These are phyloP conservation scores for Ustilago hordei DNA, from an alignment of 1,284 basidiomycete genomes.

Conservation along the genomic window DNA sequence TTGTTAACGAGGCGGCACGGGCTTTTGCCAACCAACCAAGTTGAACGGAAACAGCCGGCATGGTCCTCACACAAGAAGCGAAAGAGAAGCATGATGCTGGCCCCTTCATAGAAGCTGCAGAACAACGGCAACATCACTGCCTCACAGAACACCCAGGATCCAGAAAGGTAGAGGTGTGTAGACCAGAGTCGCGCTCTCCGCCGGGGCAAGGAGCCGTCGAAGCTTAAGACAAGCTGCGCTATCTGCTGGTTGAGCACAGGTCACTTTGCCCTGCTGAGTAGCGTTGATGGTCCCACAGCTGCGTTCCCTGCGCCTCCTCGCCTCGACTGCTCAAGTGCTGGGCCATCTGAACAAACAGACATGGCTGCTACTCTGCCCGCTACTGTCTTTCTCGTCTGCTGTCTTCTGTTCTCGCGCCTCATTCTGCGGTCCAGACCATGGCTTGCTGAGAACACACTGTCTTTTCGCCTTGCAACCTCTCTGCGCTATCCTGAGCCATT, in stretches of 20 bases:
- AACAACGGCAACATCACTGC: not conserved
- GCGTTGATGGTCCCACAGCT: not conserved
- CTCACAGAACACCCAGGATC: not conserved
- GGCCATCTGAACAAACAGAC: not conserved
- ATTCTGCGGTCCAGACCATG: not conserved
- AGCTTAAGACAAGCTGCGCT: not conserved
- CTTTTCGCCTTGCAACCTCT: not conserved
- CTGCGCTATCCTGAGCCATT: conserved; percentile 10
- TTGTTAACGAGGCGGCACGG: not conserved
- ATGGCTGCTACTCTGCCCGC: not conserved
- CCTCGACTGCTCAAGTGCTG: not conserved
- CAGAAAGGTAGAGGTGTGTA: not conserved
- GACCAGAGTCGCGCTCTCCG: not conserved
- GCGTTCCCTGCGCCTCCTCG: not conserved
- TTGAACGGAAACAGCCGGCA: not conserved
- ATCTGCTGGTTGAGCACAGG: not conserved
- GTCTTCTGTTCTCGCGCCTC: conserved; percentile 5
- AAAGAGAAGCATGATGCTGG: not conserved
- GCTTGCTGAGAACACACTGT: not conserved
- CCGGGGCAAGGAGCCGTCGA: not conserved
- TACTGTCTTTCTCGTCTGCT: not conserved
- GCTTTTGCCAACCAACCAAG: too few relatives aligned
- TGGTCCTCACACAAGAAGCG: not conserved
- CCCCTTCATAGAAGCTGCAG: not conserved
- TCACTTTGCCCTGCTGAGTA: not conserved